Evolutionary conservation across 306 rosid species (phyloP).

Genomic region (Prunus kanzakura): DNA sequence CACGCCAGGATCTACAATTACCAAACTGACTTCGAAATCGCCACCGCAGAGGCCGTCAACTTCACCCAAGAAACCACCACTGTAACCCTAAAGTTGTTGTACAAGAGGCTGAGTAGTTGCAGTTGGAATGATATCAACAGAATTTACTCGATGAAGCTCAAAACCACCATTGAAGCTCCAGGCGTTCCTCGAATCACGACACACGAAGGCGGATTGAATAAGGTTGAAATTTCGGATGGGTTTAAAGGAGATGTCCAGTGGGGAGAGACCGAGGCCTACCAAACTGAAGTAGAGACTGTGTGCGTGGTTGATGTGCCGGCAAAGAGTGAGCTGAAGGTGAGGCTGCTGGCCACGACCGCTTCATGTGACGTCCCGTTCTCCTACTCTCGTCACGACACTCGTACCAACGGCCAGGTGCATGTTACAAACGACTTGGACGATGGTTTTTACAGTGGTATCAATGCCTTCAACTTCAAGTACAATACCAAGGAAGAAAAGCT

Average conservation of each 20-base stretch:
- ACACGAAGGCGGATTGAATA: neutral
- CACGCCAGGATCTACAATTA: conserved; percentile 11
- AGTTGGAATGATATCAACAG: neutral
- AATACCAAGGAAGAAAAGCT: neutral
- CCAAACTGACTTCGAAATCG: neutral
- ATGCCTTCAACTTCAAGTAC: conserved; percentile 4
- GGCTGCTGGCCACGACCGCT: neutral
- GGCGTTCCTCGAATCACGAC: neutral
- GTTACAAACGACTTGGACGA: neutral
- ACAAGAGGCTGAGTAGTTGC: neutral
- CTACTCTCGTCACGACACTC: conserved; percentile 7
- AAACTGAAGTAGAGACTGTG: conserved; percentile 11
- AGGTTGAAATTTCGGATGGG: neutral
- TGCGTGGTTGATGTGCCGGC: conserved; percentile 3
- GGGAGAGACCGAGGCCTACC: conserved; percentile 1
- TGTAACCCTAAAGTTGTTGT: neutral
- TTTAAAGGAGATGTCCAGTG: neutral
- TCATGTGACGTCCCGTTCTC: conserved; percentile 13
- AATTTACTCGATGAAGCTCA: neutral
- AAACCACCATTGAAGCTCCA: neutral
- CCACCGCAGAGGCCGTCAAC: conserved; percentile 5
- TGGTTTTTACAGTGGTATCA: conserved; percentile 10
- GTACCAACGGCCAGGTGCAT: conserved; percentile 11
- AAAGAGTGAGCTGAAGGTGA: neutral
- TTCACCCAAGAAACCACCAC: neutral